Base-by-base conservation (phyloP, 75 land plant genomes). In the Chamaecyparis obtusa region DNA sequence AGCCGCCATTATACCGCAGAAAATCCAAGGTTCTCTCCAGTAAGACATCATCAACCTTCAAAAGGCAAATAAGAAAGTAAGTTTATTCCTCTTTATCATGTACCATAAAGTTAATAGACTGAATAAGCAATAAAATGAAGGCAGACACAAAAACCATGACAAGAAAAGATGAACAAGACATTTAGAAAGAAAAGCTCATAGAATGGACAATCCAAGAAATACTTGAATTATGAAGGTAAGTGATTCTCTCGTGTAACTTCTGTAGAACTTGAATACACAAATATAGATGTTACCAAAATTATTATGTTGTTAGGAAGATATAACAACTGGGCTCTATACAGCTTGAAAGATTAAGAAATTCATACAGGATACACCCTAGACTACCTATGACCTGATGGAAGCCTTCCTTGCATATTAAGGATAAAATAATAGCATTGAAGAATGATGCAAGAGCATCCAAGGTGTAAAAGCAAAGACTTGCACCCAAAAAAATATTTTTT, bases 41-140 rank as follows among this genome's bases (percentile, higher is more conserved):
- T 79, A 93, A 82, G 36, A 69, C 87, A 78, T 96, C 98, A 88
- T 93, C 95, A 76, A 94, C 91, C 96, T 95, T 89, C 88, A 92
- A 43, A 88, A 56, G 44, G 43, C 0, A 35, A 86, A 10, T 13
- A 74, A 74, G 5, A 30, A 32, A 74, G 33, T 32, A 19, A 57
- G 64, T 3, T 17, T 44, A 15, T 16, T 7, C 17, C 77, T n/a
- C 32, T 19, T 36, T 37, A 57, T 57, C 60, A 57, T 33, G 21
- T 19, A 35, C 15, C 76, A 85, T 54, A 36, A 82, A 82, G 46
- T 9, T 14, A 3, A 46, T 11, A 41, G 3, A 41, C 11, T 83
- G 41, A 43, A 83, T 46, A 35, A 83, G 37, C 76, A 32, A 74
- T 74, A 74, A 74, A 74, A 64, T 64, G 14, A 33, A 32, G 33